A percentile compares a stretch with the other conserved stretches of the same genome.
These are phyloP conservation scores for Pythium chondricola DNA, from an alignment of 352 stramenopile genomes.

Conservation along the genomic window DNA sequence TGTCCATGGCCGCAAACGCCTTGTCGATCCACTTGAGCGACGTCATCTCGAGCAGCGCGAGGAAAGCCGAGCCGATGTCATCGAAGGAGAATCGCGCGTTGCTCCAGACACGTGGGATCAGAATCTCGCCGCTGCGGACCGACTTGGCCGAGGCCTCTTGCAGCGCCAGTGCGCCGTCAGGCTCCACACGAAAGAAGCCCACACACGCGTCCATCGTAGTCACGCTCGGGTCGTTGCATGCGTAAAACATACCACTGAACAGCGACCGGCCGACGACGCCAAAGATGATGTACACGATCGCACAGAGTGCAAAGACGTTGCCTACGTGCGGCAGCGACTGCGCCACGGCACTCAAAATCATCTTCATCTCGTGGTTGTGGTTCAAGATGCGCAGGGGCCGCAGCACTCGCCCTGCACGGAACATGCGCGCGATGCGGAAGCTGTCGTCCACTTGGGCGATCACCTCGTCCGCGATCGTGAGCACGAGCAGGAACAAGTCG, in stretches of 20 bases:
- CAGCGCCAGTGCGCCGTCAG: conserved; percentile 38
- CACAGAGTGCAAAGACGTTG: conserved; percentile 64
- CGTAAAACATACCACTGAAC: conserved; percentile 62
- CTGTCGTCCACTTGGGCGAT: conserved; percentile 36
- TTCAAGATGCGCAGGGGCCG: conserved; percentile 65
- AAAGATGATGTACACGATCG: conserved; percentile 78
- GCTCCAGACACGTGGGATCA: conserved; percentile 57
- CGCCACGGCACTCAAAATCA: conserved; percentile 60
- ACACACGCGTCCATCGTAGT: conserved; percentile 35
- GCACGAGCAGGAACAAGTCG: conserved; percentile 47
- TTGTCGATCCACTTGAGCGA: conserved; percentile 81
- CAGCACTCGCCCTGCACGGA: conserved; percentile 60
- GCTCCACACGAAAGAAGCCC: conserved; percentile 43
- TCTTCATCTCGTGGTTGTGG: conserved; percentile 75
- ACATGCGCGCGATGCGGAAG: conserved; percentile 44
- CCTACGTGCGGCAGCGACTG: conserved; percentile 63
- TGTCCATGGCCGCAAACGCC: conserved; percentile 69
- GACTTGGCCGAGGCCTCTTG: conserved; percentile 41
- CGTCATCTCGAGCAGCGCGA: conserved; percentile 73
- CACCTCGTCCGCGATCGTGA: conserved; percentile 51
- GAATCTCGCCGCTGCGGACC: conserved; percentile 29
- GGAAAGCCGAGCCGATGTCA: conserved; percentile 55
- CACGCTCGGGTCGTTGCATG: conserved; percentile 49
- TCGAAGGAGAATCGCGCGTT: conserved; percentile 78
- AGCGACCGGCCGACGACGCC: conserved; percentile 59